Conservation (phyloP, 2,329 filamentous ascomycete genomes). For the Hymenoscyphus scutula region DNA sequence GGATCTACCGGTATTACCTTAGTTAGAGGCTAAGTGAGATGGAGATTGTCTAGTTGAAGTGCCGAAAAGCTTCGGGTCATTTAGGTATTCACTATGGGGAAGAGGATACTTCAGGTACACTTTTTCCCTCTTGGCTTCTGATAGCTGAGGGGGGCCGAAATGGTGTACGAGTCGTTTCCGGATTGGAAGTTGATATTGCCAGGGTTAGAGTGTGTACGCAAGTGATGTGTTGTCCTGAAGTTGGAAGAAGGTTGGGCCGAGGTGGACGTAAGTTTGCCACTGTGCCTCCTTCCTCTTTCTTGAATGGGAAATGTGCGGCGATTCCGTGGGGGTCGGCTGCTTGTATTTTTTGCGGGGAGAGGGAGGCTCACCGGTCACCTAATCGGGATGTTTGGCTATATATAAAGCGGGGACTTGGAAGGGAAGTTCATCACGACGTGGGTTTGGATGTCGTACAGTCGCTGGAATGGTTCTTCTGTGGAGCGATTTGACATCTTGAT, state of each 20-base stretch:
- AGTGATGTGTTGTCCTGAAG: slow-evolving; percentile 3
- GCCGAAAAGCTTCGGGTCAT: no score
- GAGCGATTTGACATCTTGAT: background rate
- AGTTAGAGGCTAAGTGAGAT: no score
- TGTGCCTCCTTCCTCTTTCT: background rate
- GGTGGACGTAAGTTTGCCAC: slow-evolving; percentile 1
- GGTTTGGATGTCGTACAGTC: background rate
- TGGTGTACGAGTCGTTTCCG: background rate
- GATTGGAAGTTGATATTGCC: background rate
- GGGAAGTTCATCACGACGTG: background rate
- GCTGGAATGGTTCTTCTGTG: background rate
- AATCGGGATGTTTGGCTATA: background rate
- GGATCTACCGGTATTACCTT: background rate
- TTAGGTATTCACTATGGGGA: no score
- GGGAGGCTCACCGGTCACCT: background rate
- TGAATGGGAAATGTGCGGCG: background rate
- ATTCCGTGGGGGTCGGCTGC: background rate
- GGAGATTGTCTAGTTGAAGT: no score
- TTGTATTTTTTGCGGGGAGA: background rate
- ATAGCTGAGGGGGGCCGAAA: background rate
- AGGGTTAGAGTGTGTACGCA: background rate
- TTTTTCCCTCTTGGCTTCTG: no score
- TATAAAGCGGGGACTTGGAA: background rate
- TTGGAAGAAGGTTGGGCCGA: background rate
- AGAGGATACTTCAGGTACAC: no score